Conservation (phyloP, 805 yeast species). For the Nakazawaea sp. region DNA sequence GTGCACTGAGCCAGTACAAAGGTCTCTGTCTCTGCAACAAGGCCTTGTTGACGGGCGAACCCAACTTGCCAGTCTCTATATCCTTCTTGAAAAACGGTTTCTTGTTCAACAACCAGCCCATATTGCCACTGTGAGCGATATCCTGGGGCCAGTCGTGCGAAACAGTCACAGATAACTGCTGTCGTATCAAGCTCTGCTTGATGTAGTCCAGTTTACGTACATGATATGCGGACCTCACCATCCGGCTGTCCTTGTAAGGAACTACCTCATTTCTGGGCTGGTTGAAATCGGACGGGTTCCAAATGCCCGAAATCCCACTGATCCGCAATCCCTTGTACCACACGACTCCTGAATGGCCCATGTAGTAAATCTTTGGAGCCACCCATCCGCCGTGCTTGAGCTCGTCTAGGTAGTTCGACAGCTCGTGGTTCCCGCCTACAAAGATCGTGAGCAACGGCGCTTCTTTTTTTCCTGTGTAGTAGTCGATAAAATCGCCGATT, state of each 20-base stretch:
- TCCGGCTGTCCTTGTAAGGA: constrained; percentile 36
- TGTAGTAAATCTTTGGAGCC: constrained; percentile 77
- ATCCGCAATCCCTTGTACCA: constrained; percentile 73
- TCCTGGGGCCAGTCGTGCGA: constrained; percentile 96
- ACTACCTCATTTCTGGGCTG: constrained; percentile 32
- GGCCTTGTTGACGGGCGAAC: constrained; percentile 61
- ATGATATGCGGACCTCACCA: constrained; percentile 64
- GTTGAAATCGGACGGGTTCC: constrained; percentile 42
- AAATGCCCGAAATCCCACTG: constrained; percentile 84
- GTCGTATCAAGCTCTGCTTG: constrained; percentile 39
- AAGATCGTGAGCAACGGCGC: constrained; percentile 80
- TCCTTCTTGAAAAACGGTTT: constrained; percentile 72
- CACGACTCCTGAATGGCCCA: constrained; percentile 73
- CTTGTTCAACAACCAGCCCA: constrained; percentile 34
- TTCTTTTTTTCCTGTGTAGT: constrained; percentile 47
- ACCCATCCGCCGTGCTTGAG: constrained; percentile 88
- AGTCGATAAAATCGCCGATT: constrained; percentile 75
- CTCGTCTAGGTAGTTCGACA: constrained; percentile 69
- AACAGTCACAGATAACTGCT: constrained; percentile 47
- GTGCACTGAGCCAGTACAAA: constrained; percentile 79
- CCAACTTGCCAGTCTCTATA: constrained; percentile 51
- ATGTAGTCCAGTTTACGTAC: constrained; percentile 57
- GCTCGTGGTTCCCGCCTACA: constrained; percentile 95
- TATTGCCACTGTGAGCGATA: constrained; percentile 59
- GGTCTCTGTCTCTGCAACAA: constrained; percentile 56